Percentiles rank a stretch among this genome's conserved stretches.
These are phyloP conservation scores for Jamesozyma gamospora DNA, from an alignment of 805 yeast genomes.

Conservation along the genomic window DNA sequence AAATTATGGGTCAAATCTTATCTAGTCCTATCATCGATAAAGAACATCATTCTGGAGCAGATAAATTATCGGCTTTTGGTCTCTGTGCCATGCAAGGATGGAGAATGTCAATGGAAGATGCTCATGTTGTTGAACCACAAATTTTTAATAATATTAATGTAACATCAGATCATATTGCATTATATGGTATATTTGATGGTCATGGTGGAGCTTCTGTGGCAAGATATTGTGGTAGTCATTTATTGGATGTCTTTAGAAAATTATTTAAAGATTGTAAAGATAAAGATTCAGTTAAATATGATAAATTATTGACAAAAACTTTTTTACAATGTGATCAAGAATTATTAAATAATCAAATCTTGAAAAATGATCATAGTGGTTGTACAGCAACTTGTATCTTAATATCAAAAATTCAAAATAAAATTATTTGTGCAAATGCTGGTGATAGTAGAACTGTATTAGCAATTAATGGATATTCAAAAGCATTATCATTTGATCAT, in stretches of 20 bases:
- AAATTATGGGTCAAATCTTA: slow-evolving; percentile 90
- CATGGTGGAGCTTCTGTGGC: slow-evolving; percentile 95
- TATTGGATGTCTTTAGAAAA: slow-evolving; percentile 54
- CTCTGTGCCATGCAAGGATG: slow-evolving; percentile 98
- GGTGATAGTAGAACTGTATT: slow-evolving; percentile 94
- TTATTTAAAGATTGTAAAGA: slow-evolving; percentile 29
- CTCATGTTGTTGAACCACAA: slow-evolving; percentile 52
- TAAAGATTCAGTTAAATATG: neutral
- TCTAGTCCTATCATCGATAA: slow-evolving; percentile 80
- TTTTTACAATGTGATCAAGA: slow-evolving; percentile 79
- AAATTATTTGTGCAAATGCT: slow-evolving; percentile 75
- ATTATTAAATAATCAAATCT: slow-evolving; percentile 52
- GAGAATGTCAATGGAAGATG: slow-evolving; percentile 96
- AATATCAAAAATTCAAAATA: slow-evolving; percentile 39
- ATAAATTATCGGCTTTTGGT: slow-evolving; percentile 63
- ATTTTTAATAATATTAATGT: slow-evolving; percentile 9
- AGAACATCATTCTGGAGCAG: slow-evolving; percentile 59
- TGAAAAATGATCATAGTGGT: slow-evolving; percentile 79
- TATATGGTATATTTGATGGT: slow-evolving; percentile 93
- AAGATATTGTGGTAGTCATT: slow-evolving; percentile 68
- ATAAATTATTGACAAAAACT: slow-evolving; percentile 47
- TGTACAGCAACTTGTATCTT: slow-evolving; percentile 92
- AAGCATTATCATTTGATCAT: slow-evolving; percentile 76
- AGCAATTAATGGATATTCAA: slow-evolving; percentile 73
- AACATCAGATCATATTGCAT: slow-evolving; percentile 45